A percentile compares a stretch with the other conserved stretches of the same genome.
Evolutionary conservation across 345 rosid genomes (phyloP).

Genomic region (Gossypium bickii): DNA sequence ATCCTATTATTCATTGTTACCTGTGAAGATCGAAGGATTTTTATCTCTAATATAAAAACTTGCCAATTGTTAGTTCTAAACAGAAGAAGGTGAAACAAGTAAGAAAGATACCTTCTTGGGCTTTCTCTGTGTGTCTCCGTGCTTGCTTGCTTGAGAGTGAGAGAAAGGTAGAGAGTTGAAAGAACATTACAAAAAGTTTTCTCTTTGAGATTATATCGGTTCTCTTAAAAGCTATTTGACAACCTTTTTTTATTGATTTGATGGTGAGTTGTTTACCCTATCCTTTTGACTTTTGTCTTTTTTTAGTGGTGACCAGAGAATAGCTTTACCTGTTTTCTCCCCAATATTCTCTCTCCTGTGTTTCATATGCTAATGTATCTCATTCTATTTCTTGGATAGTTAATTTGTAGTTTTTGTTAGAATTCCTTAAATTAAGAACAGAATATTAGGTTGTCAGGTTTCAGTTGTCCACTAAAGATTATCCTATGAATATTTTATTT

Average conservation of each 20-base stretch:
- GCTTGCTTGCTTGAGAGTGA: neutral
- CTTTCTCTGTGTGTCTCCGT: neutral
- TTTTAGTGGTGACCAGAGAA: neutral
- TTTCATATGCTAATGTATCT: neutral
- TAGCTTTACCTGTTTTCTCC: neutral
- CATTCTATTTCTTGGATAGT: constrained; percentile 10
- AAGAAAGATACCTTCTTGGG: neutral
- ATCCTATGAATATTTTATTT: too few relatives aligned
- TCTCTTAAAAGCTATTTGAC: neutral
- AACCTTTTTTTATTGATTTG: neutral
- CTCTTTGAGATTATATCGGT: neutral
- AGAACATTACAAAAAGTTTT: neutral
- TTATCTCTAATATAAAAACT: neutral
- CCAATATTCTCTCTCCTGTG: neutral
- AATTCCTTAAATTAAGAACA: too few relatives aligned
- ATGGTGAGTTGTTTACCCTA: neutral
- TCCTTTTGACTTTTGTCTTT: neutral
- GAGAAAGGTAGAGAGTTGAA: neutral
- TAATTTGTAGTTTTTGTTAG: constrained; percentile 11
- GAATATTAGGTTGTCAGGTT: too few relatives aligned
- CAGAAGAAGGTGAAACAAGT: neutral
- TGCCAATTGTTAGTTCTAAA: neutral
- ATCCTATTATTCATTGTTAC: neutral
- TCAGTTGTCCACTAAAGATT: too few relatives aligned
- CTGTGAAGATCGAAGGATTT: neutral